phyloP scores from a whole-genome alignment of 140 eudicot species.

The Ambrosia hybrid region DNA sequence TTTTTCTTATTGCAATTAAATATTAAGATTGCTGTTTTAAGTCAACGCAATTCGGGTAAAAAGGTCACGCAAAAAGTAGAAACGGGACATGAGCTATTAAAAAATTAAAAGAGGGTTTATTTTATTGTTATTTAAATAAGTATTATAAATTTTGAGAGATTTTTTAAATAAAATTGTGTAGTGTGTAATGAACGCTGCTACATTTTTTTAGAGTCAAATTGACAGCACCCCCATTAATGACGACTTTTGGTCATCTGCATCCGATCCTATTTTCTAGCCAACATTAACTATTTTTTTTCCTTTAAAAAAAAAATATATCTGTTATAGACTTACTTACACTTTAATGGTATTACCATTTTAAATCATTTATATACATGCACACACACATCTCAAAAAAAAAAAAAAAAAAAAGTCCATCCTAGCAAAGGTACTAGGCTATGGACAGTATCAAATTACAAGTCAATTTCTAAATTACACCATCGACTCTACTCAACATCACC shows the following conservation, averaged over 20 bases:
- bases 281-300: conserved; percentile 17
- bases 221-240: conserved; percentile 42
- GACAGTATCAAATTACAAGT: too few species aligned
- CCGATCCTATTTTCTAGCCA: conserved; percentile 42
- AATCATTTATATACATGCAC: too few species aligned
- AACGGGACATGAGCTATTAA: neutral
- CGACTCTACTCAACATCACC: too few species aligned
- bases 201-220: conserved; percentile 27
- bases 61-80: neutral
- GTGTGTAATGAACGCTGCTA: conserved; percentile 20
- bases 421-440: too few species aligned
- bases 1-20: neutral
- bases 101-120: neutral
- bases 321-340: neutral
- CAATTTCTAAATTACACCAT: too few species aligned
- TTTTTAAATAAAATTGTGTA: neutral
- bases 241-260: conserved; percentile 36
- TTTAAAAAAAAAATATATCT: neutral
- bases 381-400: too few species aligned
- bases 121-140: too few species aligned
- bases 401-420: too few species aligned
- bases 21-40: neutral
- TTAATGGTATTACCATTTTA: neutral
- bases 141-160: too few species aligned
- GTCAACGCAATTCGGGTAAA: conserved; percentile 7